phyloP scores from a whole-genome alignment of 2,329 filamentous ascomycete species.

The Fusarium cyanostomum region DNA sequence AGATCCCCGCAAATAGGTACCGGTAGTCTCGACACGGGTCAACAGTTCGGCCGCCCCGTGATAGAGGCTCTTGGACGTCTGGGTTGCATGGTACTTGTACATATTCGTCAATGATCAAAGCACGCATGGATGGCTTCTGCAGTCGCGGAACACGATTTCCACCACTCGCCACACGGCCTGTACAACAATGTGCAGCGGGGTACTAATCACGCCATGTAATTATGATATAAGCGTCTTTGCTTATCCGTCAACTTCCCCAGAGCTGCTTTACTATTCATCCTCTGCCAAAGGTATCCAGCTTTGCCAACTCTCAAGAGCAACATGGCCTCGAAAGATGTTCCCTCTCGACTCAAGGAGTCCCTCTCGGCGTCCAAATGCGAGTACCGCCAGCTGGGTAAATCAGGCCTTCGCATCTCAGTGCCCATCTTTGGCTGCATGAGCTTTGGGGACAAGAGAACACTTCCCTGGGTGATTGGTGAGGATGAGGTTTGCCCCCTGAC shows the following conservation, averaged over 20 bases:
- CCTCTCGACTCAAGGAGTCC: slow-evolving; percentile 20
- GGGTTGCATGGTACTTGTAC: background rate
- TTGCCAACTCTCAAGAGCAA: accelerated
- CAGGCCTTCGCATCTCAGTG: slow-evolving; percentile 15
- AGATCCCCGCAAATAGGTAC: too few relatives aligned
- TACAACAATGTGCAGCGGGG: background rate
- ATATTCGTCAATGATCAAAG: background rate
- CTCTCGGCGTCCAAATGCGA: slow-evolving; percentile 27
- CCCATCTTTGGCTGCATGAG: slow-evolving; percentile 31
- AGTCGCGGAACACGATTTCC: background rate
- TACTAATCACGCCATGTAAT: too few relatives aligned
- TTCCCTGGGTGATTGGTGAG: slow-evolving; percentile 29
- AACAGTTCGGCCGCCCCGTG: too few relatives aligned
- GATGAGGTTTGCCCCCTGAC: background rate
- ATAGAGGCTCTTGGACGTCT: too few relatives aligned
- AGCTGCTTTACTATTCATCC: background rate
- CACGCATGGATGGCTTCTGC: background rate
- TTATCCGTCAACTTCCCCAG: background rate
- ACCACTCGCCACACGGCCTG: background rate
- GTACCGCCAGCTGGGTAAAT: slow-evolving; percentile 27
- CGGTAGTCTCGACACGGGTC: too few relatives aligned
- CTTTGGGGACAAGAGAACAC: slow-evolving; percentile 16
- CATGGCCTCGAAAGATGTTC: slow-evolving; percentile 19
- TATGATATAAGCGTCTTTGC: too few relatives aligned
- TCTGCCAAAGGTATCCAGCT: background rate